Conservation (phyloP, 2,329 filamentous ascomycete species). For the Didymella segeticola region DNA sequence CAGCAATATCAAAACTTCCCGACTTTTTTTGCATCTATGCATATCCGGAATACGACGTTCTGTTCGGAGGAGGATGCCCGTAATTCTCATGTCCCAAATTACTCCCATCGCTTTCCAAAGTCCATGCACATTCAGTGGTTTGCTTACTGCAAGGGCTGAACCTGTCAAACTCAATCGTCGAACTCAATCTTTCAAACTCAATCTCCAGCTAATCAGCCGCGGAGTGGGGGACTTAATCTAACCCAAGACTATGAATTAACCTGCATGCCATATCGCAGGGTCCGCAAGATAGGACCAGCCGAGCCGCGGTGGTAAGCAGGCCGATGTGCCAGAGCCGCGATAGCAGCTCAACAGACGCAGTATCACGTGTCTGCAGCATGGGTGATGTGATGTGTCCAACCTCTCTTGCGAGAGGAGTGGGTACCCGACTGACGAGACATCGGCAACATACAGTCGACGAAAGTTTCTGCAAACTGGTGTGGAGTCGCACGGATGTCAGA, state of each 20-base stretch:
- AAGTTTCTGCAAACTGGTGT: constrained; percentile 16
- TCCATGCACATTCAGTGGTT: background rate
- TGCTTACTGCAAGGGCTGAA: background rate
- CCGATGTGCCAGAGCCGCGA: constrained; percentile 3
- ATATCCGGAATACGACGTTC: background rate
- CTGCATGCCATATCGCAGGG: constrained; percentile 10
- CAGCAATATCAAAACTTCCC: background rate
- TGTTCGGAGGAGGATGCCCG: background rate
- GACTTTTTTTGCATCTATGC: background rate
- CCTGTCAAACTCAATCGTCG: constrained; percentile 5
- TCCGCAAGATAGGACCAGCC: constrained; percentile 9
- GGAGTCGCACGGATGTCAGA: constrained; percentile 14
- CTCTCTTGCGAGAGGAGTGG: constrained; percentile 4
- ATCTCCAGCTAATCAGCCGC: background rate
- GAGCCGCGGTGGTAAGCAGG: constrained; percentile 8
- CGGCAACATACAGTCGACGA: constrained; percentile 16
- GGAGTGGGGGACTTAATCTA: background rate
- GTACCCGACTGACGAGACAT: constrained; percentile 8
- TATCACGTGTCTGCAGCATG: constrained; percentile 9
- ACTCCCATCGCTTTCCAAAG: background rate
- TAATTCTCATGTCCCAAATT: background rate
- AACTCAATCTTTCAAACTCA: constrained; percentile 5
- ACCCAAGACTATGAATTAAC: constrained; percentile 1
- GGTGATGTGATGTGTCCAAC: background rate
- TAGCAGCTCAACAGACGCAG: constrained; percentile 12